phyloP scores from a whole-genome alignment of 768 basidiomycete species.

The Pleurotus pulmonarius region DNA sequence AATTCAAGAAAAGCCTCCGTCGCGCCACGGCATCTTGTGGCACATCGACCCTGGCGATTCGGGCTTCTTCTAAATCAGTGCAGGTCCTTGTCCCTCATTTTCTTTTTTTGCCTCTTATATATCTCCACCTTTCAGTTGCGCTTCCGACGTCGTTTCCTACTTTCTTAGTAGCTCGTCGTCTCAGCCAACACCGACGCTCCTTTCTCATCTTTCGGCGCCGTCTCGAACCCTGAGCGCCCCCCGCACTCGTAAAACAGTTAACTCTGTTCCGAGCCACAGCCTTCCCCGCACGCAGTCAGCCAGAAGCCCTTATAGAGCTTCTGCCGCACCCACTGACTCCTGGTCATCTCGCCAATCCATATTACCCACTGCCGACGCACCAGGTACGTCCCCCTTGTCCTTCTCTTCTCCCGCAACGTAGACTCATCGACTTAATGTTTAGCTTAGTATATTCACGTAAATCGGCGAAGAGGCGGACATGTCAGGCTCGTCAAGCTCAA shows the following conservation, averaged over 20 bases:
- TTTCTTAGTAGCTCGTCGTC: not conserved
- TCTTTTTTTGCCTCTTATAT: not conserved
- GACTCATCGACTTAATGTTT: not conserved
- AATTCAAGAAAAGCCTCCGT: not conserved
- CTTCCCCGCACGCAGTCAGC: not conserved
- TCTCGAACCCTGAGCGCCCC: constrained; percentile 1
- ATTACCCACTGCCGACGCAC: not conserved
- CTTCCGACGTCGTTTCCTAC: not conserved
- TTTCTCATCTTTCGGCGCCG: not conserved
- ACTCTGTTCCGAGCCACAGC: constrained; percentile 7
- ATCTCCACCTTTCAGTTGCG: not conserved
- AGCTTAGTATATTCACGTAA: not conserved
- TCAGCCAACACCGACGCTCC: not conserved
- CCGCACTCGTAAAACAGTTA: not conserved
- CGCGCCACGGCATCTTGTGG: not conserved
- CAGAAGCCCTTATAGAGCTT: not conserved
- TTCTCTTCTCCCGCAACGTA: not conserved
- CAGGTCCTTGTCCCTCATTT: constrained; percentile 1
- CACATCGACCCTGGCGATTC: not conserved
- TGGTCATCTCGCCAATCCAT: not conserved
- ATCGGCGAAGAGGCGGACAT: not conserved
- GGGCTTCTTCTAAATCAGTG: constrained; percentile 7
- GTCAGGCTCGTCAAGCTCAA: constrained; percentile 1
- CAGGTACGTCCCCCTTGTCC: not conserved
- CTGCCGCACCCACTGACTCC: not conserved